Conservation (phyloP, 2,329 filamentous ascomycete species). For the Tolypocladium endophyticum region DNA sequence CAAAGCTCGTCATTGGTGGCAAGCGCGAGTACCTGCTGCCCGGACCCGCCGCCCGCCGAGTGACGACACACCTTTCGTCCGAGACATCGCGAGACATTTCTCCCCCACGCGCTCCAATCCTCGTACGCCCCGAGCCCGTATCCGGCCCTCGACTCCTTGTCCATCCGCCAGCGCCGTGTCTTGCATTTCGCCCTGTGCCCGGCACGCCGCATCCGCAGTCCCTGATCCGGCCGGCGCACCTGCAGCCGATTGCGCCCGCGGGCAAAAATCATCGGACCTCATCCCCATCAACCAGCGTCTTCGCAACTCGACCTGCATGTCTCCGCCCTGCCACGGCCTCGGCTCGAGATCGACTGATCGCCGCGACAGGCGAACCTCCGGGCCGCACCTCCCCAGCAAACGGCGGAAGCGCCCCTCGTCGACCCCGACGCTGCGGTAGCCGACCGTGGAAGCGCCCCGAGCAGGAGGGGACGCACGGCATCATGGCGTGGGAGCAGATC, state of each 20-base stretch:
- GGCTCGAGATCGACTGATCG: constrained; percentile 7
- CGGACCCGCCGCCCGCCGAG: neutral
- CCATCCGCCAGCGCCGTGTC: neutral
- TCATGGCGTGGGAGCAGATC: constrained; percentile 71
- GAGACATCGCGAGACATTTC: neutral
- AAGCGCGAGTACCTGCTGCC: neutral
- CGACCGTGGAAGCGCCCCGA: neutral
- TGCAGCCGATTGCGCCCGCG: neutral
- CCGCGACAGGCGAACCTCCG: neutral
- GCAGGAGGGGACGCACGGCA: neutral
- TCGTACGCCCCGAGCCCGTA: neutral
- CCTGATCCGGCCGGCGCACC: neutral
- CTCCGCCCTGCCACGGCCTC: neutral
- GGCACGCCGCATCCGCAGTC: neutral
- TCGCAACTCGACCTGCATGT: constrained; percentile 1
- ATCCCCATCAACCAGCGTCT: neutral
- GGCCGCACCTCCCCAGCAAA: neutral
- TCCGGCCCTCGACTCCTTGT: neutral
- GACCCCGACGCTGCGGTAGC: neutral
- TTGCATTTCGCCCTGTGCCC: neutral
- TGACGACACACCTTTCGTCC: neutral
- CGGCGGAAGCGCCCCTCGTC: neutral
- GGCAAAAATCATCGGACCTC: neutral
- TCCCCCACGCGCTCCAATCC: neutral
- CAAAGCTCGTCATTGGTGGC: no score